A percentile compares a stretch with the other conserved stretches of the same genome.
phyloP scores from a whole-genome alignment of 176 grass and related monocot genomes.

The Tuctoria greenei region DNA sequence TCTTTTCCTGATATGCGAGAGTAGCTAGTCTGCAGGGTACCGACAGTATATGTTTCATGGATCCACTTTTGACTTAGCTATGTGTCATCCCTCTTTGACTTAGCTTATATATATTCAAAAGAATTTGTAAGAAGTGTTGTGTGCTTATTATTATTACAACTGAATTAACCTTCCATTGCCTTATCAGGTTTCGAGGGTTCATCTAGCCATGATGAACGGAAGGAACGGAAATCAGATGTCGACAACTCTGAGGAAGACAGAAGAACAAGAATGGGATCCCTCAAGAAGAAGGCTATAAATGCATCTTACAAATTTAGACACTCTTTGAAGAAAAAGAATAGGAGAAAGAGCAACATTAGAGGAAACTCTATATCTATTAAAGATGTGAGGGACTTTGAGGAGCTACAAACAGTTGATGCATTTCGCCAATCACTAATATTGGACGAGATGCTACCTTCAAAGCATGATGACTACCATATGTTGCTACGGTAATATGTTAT shows the following conservation, averaged over 20 bases:
- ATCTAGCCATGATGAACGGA: not conserved
- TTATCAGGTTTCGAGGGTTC: not conserved
- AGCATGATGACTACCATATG: conserved; percentile 8
- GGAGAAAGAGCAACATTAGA: not conserved
- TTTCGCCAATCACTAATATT: not conserved
- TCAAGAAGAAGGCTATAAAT: conserved; percentile 1
- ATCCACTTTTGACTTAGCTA: not conserved
- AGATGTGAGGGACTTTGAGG: not conserved
- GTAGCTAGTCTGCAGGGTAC: too few relatives aligned
- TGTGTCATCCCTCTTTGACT: not conserved
- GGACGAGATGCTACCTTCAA: not conserved
- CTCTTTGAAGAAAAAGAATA: not conserved
- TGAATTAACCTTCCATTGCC: not conserved
- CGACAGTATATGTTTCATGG: not conserved
- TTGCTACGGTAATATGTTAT: not conserved
- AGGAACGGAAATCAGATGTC: not conserved
- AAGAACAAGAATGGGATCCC: not conserved
- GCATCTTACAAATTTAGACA: not conserved
- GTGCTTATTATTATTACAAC: not conserved
- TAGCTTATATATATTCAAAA: not conserved
- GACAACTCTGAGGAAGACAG: conserved; percentile 2
- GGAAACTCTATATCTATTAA: not conserved
- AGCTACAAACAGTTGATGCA: not conserved
- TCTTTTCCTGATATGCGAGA: too few relatives aligned
- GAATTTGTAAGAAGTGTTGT: not conserved